Percentiles rank a stretch among this genome's conserved stretches.
These are phyloP conservation scores for Pseudonitzschia multiseries DNA, from an alignment of 108 stramenopile genomes.

Conservation along the genomic window DNA sequence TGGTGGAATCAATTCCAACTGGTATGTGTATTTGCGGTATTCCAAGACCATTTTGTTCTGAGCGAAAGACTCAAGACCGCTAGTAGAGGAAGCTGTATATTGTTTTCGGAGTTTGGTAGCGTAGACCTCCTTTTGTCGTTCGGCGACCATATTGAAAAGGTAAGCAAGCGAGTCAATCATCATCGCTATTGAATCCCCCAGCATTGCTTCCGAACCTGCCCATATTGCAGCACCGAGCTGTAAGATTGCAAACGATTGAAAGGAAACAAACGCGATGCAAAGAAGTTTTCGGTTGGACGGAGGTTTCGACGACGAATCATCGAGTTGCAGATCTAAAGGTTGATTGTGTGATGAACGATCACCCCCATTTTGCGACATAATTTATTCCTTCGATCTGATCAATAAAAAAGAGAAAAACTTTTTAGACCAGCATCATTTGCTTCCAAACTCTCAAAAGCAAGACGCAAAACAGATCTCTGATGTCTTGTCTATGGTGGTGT, in stretches of 20 bases:
- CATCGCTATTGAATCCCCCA: slow-evolving; percentile 66
- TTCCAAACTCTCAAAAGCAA: not conserved
- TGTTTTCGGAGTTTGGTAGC: slow-evolving; percentile 5
- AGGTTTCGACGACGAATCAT: not conserved
- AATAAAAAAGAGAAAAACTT: not conserved
- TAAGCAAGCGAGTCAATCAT: slow-evolving; percentile 65
- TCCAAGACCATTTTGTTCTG: slow-evolving; percentile 34
- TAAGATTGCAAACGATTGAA: slow-evolving; percentile 50
- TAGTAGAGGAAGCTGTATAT: not conserved
- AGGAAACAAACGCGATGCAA: slow-evolving; percentile 60
- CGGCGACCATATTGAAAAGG: slow-evolving; percentile 65
- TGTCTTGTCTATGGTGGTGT: no score
- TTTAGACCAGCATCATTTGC: not conserved
- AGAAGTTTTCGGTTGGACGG: slow-evolving; percentile 16
- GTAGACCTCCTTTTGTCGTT: slow-evolving; percentile 49
- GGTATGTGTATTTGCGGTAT: slow-evolving; percentile 32
- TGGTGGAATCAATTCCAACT: slow-evolving; percentile 78
- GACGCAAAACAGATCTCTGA: no score
- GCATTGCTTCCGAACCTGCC: slow-evolving; percentile 61
- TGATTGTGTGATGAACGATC: not conserved
- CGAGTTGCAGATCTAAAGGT: not conserved
- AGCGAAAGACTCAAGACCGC: not conserved
- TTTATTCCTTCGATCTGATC: not conserved
- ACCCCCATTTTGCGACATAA: slow-evolving; percentile 8
- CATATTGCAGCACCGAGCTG: slow-evolving; percentile 51